A percentile compares a stretch with the other conserved stretches of the same genome.
phyloP scores from a whole-genome alignment of 176 grass and related monocot genomes.

The Zea mays region Zm-B73-REFERENCE-NAM-5.0 NC_050101.1:119681001-119681500 shows the following conservation, averaged over 20 bases:
- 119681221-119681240: not conserved
- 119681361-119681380: not conserved
- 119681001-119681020: not conserved
- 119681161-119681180: not conserved
- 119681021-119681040: constrained; percentile 1
- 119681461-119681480: not conserved
- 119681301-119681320: not conserved
- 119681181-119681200: not conserved
- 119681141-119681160: not conserved
- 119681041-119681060: not conserved
- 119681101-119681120: not conserved
- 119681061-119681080: constrained; percentile 8
- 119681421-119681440: not conserved
- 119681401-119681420: not conserved
- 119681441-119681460: not conserved
- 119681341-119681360: not conserved
- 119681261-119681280: not conserved
- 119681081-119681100: not conserved
- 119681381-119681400: not conserved
- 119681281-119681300: not conserved
- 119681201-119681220: not conserved
- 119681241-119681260: not conserved
- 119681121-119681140: not conserved
- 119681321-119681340: not conserved
- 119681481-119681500: not conserved